Evolutionary conservation across 2,329 filamentous ascomycete species (phyloP).

Genomic region (Ceratocystis diversiconidia): DNA sequence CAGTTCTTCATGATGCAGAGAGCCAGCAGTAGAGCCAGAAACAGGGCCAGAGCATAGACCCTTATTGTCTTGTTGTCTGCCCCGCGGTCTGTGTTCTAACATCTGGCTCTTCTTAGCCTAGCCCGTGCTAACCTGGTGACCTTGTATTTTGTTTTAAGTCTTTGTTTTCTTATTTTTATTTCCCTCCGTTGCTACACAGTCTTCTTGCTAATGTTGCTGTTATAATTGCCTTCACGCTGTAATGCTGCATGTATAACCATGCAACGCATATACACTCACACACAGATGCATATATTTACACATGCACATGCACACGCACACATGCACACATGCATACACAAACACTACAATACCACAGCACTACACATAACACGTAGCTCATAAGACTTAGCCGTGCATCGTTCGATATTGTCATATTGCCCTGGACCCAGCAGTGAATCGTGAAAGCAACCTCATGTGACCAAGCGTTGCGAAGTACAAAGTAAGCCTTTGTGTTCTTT

Average conservation of each 20-base stretch:
- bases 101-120: too few relatives aligned
- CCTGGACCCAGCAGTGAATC: not conserved
- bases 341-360: not conserved
- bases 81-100: not conserved
- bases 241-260: conserved; percentile 1
- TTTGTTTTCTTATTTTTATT: conserved; percentile 5
- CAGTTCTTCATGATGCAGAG: too few relatives aligned
- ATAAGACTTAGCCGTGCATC: not conserved
- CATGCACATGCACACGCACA: not conserved
- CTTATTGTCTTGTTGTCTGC: not conserved
- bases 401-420: not conserved
- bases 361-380: too few relatives aligned
- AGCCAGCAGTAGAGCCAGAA: not conserved
- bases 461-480: not conserved
- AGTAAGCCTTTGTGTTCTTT: not conserved
- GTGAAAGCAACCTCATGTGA: conserved; percentile 4
- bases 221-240: not conserved
- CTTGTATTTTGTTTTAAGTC: not conserved
- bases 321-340: not conserved
- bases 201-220: conserved; percentile 1
- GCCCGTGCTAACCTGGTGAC: not conserved
- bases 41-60: too few relatives aligned
- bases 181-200: not conserved
- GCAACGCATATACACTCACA: not conserved
- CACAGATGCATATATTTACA: not conserved